Conservation (phyloP, 164 flowering plant species). For the Taxillus chinensis region DNA sequence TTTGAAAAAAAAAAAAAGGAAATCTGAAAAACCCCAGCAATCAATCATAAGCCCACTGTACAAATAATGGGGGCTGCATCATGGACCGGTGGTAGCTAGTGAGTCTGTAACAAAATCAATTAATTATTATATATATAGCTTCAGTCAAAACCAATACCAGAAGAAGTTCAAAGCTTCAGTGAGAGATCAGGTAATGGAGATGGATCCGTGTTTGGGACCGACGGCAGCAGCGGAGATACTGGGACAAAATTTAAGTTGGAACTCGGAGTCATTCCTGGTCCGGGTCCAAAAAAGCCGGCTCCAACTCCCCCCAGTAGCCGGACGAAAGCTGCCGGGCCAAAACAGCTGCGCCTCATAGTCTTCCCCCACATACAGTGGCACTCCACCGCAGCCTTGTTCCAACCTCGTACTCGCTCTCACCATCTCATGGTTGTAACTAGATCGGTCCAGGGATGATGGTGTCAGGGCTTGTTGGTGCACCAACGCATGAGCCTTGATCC, state of each 20-base stretch:
- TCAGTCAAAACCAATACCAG: neutral
- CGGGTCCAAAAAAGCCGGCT: neutral
- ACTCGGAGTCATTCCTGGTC: constrained; percentile 16
- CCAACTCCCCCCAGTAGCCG: constrained; percentile 18
- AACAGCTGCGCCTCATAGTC: constrained; percentile 42
- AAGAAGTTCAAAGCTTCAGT: constrained; percentile 38
- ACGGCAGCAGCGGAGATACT: constrained; percentile 15
- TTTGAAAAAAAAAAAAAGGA: too few relatives aligned
- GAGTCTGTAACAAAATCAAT: neutral
- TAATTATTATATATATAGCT: too few relatives aligned
- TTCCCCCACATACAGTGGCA: constrained; percentile 45
- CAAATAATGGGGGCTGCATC: too few relatives aligned
- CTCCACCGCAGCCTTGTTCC: constrained; percentile 34
- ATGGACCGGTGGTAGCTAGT: neutral
- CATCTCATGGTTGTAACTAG: constrained; percentile 7
- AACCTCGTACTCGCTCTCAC: constrained; percentile 41
- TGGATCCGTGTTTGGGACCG: constrained; percentile 15
- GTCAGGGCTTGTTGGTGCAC: constrained; percentile 22
- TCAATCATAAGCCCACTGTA: too few relatives aligned
- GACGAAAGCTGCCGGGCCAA: constrained; percentile 85
- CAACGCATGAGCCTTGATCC: constrained; percentile 66
- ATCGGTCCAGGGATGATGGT: constrained; percentile 17
- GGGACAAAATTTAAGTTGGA: constrained; percentile 24
- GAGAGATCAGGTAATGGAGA: constrained; percentile 52
- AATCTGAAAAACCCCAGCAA: too few relatives aligned